These are phyloP conservation scores for Spergularia azorica DNA, from an alignment of 179 eudicot species.

Conservation along the genomic window DNA sequence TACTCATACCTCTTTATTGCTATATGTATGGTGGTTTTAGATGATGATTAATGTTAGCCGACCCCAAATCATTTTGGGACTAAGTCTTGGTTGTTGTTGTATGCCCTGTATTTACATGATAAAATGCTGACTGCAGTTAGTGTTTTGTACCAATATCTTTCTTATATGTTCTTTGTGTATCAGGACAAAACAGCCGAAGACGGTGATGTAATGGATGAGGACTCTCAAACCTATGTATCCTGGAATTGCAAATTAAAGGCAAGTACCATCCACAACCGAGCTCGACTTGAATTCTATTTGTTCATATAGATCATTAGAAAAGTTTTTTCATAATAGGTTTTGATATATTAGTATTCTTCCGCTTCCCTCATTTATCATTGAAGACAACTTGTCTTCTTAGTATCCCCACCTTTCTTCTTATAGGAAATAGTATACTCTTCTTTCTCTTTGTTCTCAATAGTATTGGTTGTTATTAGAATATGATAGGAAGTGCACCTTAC, in stretches of 20 bases:
- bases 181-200: slow-evolving; percentile 44
- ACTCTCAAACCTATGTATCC: slow-evolving; percentile 42
- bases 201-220: slow-evolving; percentile 35
- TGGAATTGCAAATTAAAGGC: slow-evolving; percentile 59
- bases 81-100: not conserved
- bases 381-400: not conserved
- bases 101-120: slow-evolving; percentile 18
- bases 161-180: not conserved
- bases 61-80: too few relatives aligned
- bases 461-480: not conserved
- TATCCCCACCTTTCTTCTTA: too few relatives aligned
- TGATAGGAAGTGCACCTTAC: not conserved
- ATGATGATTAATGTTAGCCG: too few relatives aligned
- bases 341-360: too few relatives aligned
- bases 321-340: too few relatives aligned
- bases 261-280: slow-evolving; percentile 15
- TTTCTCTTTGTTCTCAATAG: not conserved
- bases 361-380: not conserved
- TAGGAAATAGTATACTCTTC: too few relatives aligned
- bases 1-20: too few relatives aligned
- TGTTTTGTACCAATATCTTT: not conserved
- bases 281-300: slow-evolving; percentile 5
- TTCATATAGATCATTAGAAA: not conserved
- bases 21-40: too few relatives aligned
- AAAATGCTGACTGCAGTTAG: slow-evolving; percentile 4